Conservation (phyloP, 192 early-diverging fungal genomes). For the Linnemannia zychae region DNA sequence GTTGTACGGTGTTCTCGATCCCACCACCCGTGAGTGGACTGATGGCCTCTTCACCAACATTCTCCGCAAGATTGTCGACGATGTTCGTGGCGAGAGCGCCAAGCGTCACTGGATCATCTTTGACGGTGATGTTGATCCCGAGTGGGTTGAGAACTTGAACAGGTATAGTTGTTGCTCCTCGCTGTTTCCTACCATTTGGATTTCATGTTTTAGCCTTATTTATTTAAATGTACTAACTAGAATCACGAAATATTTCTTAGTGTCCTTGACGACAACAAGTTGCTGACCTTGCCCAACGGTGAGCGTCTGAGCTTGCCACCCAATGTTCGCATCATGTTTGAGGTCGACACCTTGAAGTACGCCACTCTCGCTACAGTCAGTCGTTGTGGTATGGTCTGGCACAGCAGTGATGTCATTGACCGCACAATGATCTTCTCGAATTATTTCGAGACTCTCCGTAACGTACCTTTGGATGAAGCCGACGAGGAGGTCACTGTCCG, state of each 20-base stretch:
- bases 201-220: background rate
- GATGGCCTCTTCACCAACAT: slow-evolving; percentile 99
- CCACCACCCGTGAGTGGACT: slow-evolving; percentile 99
- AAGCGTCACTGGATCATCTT: slow-evolving; percentile 99
- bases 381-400: slow-evolving; percentile 99
- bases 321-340: slow-evolving; percentile 99
- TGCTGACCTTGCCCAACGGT: slow-evolving; percentile 98
- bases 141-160: slow-evolving; percentile 99
- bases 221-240: background rate
- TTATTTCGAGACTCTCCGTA: slow-evolving; percentile 85
- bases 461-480: slow-evolving; percentile 81
- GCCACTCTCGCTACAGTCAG: slow-evolving; percentile 98
- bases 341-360: slow-evolving; percentile 98
- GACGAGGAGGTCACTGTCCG: slow-evolving; percentile 77
- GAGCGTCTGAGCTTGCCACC: slow-evolving; percentile 95
- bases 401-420: slow-evolving; percentile 90
- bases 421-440: slow-evolving; percentile 83
- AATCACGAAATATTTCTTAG: slow-evolving; percentile 52
- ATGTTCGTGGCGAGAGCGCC: slow-evolving; percentile 93
- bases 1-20: slow-evolving; percentile 95
- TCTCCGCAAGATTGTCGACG: slow-evolving; percentile 97
- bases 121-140: slow-evolving; percentile 99
- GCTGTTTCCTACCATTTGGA: background rate
- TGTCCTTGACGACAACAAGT: slow-evolving; percentile 97
- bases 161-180: slow-evolving; percentile 25